phyloP scores from a whole-genome alignment of 768 basidiomycete species.

The Boletus subparvulus region DNA sequence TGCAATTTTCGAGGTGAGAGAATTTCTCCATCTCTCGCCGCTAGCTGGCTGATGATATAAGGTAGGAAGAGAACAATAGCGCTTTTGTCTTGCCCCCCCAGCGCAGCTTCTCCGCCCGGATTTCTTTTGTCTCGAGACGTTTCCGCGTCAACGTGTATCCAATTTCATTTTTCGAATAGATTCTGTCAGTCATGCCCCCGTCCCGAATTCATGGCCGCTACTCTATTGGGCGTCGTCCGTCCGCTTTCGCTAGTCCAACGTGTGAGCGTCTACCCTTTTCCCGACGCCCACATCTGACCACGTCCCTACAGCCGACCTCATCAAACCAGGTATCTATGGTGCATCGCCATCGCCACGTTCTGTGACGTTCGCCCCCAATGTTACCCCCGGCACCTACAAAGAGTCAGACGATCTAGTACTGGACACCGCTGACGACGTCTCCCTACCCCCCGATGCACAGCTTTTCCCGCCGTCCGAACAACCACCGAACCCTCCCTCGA shows the following conservation, averaged over 20 bases:
- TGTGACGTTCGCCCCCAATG: conserved; percentile 64
- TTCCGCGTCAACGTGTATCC: too few species aligned
- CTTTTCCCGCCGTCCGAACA: conserved; percentile 56
- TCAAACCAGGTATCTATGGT: conserved; percentile 57
- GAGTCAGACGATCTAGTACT: conserved; percentile 33
- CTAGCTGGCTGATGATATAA: conserved; percentile 19
- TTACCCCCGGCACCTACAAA: conserved; percentile 53
- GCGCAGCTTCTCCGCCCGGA: neutral
- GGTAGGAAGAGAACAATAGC: conserved; percentile 28
- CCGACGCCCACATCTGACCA: neutral
- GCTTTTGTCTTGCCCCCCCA: conserved; percentile 11
- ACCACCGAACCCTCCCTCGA: conserved; percentile 38
- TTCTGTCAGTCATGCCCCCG: conserved; percentile 13
- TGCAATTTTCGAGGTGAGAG: neutral
- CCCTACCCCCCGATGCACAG: conserved; percentile 34
- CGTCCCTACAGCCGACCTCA: conserved; percentile 32
- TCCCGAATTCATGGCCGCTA: conserved; percentile 20
- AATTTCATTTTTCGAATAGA: too few species aligned
- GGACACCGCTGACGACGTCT: conserved; percentile 26
- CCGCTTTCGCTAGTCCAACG: conserved; percentile 33
- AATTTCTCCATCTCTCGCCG: neutral
- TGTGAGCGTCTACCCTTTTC: conserved; percentile 1
- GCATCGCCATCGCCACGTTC: conserved; percentile 42
- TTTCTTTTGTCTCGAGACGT: conserved; percentile 19
- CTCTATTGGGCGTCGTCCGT: conserved; percentile 43